phyloP scores from a whole-genome alignment of 2,329 filamentous ascomycete species.

The Alternaria hordeiaustralica region DNA sequence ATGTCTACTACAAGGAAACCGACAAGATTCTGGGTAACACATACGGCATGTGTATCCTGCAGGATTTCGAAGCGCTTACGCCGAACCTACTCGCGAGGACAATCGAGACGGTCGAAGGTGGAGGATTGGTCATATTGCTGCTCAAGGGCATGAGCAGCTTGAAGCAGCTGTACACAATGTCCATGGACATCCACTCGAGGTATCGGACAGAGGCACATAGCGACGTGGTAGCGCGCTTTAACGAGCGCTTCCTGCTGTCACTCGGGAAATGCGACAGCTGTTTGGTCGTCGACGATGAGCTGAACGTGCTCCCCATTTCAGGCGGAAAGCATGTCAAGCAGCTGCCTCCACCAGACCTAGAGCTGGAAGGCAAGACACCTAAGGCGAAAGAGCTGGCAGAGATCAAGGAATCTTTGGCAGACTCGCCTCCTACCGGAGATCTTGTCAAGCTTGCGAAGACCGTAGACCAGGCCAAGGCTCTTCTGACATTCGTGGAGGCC shows the following conservation, averaged over 20 bases:
- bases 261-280: conserved; percentile 94
- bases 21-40: conserved; percentile 98
- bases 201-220: conserved; percentile 96
- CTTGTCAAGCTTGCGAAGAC: conserved; percentile 86
- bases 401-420: conserved; percentile 86
- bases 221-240: conserved; percentile 94
- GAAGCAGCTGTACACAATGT: conserved; percentile 95
- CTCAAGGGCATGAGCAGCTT: conserved; percentile 96
- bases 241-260: conserved; percentile 95
- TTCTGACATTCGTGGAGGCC: conserved; percentile 95
- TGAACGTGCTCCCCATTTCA: conserved; percentile 96
- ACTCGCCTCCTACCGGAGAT: conserved; percentile 84
- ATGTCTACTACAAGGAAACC: conserved; percentile 99
- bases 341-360: conserved; percentile 76
- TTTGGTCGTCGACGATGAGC: conserved; percentile 94
- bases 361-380: conserved; percentile 73
- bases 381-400: conserved; percentile 77
- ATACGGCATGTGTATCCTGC: conserved; percentile 96
- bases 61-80: conserved; percentile 97
- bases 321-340: conserved; percentile 89
- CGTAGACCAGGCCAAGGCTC: conserved; percentile 92
- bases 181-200: conserved; percentile 96
- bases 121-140: conserved; percentile 86
- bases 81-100: conserved; percentile 95
- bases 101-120: conserved; percentile 96